Evolutionary conservation across 768 basidiomycete genomes (phyloP).

Genomic region (Cystofilobasidium ferigula): DNA sequence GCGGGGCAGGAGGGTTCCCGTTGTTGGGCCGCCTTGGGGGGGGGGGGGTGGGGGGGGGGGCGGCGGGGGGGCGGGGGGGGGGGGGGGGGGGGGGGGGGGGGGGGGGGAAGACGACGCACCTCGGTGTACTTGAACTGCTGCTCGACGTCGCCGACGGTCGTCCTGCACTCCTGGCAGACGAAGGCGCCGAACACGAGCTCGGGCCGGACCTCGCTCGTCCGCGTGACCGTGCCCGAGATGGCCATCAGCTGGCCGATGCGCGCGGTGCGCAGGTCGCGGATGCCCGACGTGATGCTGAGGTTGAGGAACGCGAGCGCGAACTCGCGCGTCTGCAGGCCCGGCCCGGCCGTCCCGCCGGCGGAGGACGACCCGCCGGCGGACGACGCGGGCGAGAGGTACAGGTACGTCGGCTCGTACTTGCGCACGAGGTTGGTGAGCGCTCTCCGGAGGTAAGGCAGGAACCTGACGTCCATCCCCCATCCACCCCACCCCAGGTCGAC

Average conservation of each 20-base stretch:
- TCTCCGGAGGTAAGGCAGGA: conserved; percentile 84
- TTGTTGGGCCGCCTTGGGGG: too few relatives aligned
- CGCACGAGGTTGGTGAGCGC: conserved; percentile 82
- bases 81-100: neutral
- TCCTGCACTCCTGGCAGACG: conserved; percentile 77
- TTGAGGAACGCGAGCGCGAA: conserved; percentile 94
- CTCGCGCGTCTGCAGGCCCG: conserved; percentile 77
- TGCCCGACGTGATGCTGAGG: conserved; percentile 83
- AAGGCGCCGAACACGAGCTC: conserved; percentile 90
- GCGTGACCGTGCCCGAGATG: conserved; percentile 92
- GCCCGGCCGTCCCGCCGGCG: conserved; percentile 53
- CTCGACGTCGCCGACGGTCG: conserved; percentile 80
- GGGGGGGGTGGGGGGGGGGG: neutral
- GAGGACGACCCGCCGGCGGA: conserved; percentile 38
- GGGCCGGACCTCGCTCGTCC: conserved; percentile 93
- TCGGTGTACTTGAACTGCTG: conserved; percentile 99
- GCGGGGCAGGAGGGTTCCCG: too few relatives aligned
- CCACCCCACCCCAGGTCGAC: too few relatives aligned
- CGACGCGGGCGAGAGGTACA: conserved; percentile 76
- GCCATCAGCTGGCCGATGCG: conserved; percentile 88
- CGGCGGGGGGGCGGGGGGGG: neutral
- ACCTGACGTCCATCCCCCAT: too few relatives aligned
- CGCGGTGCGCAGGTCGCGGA: conserved; percentile 82
- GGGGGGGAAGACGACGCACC: conserved; percentile 41
- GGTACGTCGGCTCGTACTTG: conserved; percentile 81